phyloP scores from a whole-genome alignment of 2,329 filamentous ascomycete species.

The Sclerotinia borealis region DNA sequence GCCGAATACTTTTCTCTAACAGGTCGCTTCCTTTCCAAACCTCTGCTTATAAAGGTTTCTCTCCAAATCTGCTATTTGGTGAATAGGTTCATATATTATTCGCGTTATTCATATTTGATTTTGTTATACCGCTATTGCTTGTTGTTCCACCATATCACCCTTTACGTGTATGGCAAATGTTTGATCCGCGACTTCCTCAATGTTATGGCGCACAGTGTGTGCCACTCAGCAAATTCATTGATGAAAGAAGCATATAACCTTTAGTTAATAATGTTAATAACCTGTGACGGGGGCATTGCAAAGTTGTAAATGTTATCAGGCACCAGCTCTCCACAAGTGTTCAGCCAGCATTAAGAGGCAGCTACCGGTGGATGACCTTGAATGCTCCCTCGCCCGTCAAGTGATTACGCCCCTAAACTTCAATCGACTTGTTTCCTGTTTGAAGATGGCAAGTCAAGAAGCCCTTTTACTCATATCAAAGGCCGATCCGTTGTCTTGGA shows the following conservation, averaged over 20 bases:
- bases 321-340: neutral
- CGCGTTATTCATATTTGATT: neutral
- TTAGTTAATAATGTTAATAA: neutral
- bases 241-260: neutral
- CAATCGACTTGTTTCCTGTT: neutral
- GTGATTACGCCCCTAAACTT: neutral
- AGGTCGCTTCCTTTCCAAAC: neutral
- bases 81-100: neutral
- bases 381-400: too few relatives aligned
- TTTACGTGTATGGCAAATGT: neutral
- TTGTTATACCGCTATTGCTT: neutral
- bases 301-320: neutral
- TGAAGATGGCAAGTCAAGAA: neutral
- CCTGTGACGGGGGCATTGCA: neutral
- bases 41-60: too few relatives aligned
- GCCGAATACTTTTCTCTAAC: neutral
- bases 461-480: slow-evolving; percentile 2
- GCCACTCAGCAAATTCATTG: neutral
- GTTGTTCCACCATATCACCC: neutral
- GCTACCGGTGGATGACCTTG: too few relatives aligned
- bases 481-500: slow-evolving; percentile 22
- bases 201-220: neutral
- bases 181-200: neutral
- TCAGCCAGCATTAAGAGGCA: neutral
- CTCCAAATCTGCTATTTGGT: too few relatives aligned